A percentile compares a stretch with the other conserved stretches of the same genome.
Conservation (phyloP, 495 filamentous ascomycete species). For the Penicillium nucicola region DNA sequence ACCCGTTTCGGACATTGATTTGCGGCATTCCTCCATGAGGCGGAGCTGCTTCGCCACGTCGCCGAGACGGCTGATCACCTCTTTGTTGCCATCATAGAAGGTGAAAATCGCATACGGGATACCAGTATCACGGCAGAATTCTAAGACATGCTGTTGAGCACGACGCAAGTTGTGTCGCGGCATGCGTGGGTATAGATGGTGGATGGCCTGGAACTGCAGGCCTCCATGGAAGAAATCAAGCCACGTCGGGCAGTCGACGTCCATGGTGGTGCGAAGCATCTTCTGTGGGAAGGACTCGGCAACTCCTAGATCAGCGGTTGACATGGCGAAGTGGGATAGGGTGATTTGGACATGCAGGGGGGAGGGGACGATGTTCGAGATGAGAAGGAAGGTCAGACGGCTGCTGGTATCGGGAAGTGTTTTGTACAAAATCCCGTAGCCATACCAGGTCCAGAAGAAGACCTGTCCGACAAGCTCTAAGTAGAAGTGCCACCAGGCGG, state of each 20-base stretch:
- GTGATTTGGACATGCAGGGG: constrained; percentile 95
- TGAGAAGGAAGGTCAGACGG: constrained; percentile 72
- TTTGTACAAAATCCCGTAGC: constrained; percentile 78
- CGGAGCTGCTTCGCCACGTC: constrained; percentile 86
- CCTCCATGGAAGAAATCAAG: constrained; percentile 96
- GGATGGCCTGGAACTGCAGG: constrained; percentile 93
- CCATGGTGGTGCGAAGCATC: constrained; percentile 98
- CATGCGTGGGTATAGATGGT: constrained; percentile 92
- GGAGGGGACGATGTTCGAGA: constrained; percentile 84
- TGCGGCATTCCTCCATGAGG: constrained; percentile 85
- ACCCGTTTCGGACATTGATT: constrained; percentile 46
- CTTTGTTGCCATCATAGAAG: constrained; percentile 87
- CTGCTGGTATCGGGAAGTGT: constrained; percentile 66
- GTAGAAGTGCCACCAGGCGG: constrained; percentile 86
- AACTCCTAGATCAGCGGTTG: constrained; percentile 81
- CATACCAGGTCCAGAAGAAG: constrained; percentile 95
- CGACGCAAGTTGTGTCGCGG: constrained; percentile 87
- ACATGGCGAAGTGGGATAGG: constrained; percentile 96
- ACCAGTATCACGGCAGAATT: constrained; percentile 86
- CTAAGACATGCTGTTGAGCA: constrained; percentile 77
- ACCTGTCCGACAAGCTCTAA: constrained; percentile 77
- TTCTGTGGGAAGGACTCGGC: constrained; percentile 92
- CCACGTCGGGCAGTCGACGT: constrained; percentile 93
- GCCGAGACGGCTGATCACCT: constrained; percentile 77
- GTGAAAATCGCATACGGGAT: constrained; percentile 94